A percentile compares a stretch with the other conserved stretches of the same genome.
Conservation (phyloP, 352 stramenopile genomes). For the Stramenopiles sp. region DNA sequence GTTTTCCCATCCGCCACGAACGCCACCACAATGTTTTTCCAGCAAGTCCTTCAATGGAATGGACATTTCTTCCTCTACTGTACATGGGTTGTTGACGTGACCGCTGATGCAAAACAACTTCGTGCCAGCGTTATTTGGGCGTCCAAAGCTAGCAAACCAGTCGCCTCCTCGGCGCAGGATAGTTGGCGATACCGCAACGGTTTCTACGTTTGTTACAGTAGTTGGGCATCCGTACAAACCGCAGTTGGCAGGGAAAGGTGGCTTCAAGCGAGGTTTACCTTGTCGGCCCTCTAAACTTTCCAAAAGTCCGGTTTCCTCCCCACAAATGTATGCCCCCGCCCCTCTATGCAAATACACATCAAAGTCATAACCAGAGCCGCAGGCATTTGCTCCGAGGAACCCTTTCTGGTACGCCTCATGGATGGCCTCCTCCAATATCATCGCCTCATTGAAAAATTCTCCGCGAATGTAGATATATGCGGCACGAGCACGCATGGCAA, state of each 20-base stretch:
- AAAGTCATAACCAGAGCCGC: constrained; percentile 95
- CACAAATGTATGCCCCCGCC: constrained; percentile 98
- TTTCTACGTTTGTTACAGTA: constrained; percentile 99
- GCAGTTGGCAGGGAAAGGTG: constrained; percentile 95
- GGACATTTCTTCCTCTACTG: constrained; percentile 94
- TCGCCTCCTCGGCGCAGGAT: constrained; percentile 84
- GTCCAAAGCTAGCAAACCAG: constrained; percentile 89
- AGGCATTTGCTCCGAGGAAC: constrained; percentile 24
- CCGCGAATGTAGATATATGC: constrained; percentile 99
- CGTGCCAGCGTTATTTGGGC: constrained; percentile 93
- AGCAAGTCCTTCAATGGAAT: constrained; percentile 93
- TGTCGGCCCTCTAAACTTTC: constrained; percentile 91
- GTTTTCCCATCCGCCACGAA: constrained; percentile 94
- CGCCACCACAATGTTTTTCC: constrained; percentile 93
- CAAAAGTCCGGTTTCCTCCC: constrained; percentile 94
- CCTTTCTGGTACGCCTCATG: constrained; percentile 89
- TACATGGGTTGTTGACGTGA: constrained; percentile 97
- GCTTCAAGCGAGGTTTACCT: constrained; percentile 93
- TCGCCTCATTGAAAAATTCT: constrained; percentile 98
- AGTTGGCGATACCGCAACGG: constrained; percentile 86
- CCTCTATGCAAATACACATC: constrained; percentile 97
- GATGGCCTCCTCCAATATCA: constrained; percentile 93
- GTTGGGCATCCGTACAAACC: constrained; percentile 96
- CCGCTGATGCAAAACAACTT: constrained; percentile 99
- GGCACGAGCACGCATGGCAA: constrained; percentile 91